Conservation (phyloP, 1,139 yeast genomes). For the Geotrichum candidum region DNA sequence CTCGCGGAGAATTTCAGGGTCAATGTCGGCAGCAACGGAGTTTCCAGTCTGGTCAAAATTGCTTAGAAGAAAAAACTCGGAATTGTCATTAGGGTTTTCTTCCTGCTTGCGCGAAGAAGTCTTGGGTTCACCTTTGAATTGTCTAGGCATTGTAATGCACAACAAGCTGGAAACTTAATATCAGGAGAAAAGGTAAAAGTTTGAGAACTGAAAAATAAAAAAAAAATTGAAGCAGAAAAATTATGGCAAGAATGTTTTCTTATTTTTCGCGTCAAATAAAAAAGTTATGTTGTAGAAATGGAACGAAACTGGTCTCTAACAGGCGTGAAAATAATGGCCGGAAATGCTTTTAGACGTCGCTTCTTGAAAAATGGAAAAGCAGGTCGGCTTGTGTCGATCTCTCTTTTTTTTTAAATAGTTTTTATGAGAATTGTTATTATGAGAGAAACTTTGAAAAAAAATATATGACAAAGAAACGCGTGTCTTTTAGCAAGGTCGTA, state of each 20-base stretch:
- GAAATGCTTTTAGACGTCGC: background rate
- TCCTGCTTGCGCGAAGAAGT: slow-evolving; percentile 1
- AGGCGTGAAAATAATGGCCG: background rate
- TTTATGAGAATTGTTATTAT: background rate
- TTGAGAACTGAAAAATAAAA: background rate
- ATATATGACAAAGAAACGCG: background rate
- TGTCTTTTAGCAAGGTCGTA: background rate
- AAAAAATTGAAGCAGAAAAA: background rate
- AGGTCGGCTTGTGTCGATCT: background rate
- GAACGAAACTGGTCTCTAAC: background rate
- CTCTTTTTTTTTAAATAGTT: background rate
- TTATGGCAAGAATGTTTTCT: background rate
- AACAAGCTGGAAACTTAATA: background rate
- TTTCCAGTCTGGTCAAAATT: slow-evolving; percentile 15
- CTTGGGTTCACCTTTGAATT: background rate
- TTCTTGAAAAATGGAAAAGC: background rate
- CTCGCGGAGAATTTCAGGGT: slow-evolving; percentile 31
- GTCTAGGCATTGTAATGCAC: background rate
- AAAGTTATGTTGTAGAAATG: background rate
- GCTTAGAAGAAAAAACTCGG: slow-evolving; percentile 13
- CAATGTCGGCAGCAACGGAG: slow-evolving; percentile 29
- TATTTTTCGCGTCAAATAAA: background rate
- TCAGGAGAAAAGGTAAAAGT: background rate
- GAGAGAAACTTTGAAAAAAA: background rate
- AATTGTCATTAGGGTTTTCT: slow-evolving; percentile 7